phyloP scores from a whole-genome alignment of 345 rosid genomes.

The Populus deltoides region DNA sequence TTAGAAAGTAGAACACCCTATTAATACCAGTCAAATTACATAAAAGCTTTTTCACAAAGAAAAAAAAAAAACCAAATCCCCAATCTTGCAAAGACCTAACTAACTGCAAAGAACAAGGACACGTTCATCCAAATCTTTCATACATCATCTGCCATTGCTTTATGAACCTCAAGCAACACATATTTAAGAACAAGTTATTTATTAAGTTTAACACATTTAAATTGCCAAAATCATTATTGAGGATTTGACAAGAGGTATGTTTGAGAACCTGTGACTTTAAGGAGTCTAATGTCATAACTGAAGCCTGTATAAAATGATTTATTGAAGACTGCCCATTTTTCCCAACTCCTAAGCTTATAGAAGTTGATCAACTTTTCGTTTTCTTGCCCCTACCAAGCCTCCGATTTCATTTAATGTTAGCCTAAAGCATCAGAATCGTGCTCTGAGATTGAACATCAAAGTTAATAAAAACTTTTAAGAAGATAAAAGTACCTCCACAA shows the following conservation, averaged over 20 bases:
- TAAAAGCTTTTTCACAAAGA: background rate
- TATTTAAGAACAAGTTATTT: background rate
- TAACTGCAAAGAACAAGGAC: background rate
- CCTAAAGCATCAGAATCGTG: background rate
- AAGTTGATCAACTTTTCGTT: background rate
- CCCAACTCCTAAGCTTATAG: background rate
- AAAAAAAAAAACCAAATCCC: background rate
- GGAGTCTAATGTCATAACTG: background rate
- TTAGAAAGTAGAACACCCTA: background rate
- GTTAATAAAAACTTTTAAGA: background rate
- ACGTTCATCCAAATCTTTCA: background rate
- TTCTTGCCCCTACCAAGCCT: background rate
- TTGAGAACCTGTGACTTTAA: background rate
- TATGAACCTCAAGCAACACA: background rate
- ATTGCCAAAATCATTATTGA: background rate
- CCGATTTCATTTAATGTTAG: background rate
- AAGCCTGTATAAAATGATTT: background rate
- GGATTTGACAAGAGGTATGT: background rate
- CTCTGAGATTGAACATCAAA: background rate
- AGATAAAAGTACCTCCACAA: conserved; percentile 42
- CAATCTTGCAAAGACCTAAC: background rate
- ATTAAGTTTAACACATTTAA: background rate
- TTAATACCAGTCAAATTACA: background rate
- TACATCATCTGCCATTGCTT: background rate
- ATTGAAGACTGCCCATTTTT: background rate